Evolutionary conservation across 805 yeast genomes (phyloP).

Genomic region (Kodamaea fukazawae): DNA sequence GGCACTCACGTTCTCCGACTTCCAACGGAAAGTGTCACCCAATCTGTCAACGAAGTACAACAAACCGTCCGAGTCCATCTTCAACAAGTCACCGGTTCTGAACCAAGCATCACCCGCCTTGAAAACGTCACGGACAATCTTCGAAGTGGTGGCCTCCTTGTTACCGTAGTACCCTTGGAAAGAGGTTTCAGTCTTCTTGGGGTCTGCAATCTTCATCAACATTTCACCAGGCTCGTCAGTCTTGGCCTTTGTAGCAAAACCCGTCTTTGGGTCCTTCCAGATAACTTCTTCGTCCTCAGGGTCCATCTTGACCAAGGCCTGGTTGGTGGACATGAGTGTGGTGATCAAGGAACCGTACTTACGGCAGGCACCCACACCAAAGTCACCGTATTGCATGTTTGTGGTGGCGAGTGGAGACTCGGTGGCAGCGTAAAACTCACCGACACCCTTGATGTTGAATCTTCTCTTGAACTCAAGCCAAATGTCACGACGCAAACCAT

Average conservation of each 20-base stretch:
- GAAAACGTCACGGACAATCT: conserved; percentile 71
- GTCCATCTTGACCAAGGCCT: conserved; percentile 68
- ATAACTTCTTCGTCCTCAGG: conserved; percentile 73
- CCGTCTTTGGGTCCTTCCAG: conserved; percentile 63
- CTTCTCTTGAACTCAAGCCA: conserved; percentile 79
- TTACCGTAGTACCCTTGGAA: conserved; percentile 91
- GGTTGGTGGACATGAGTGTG: conserved; percentile 50
- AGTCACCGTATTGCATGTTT: conserved; percentile 70
- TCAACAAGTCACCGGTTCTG: conserved; percentile 81
- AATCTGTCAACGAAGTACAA: conserved; percentile 86
- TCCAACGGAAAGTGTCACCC: conserved; percentile 97
- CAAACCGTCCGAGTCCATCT: conserved; percentile 61
- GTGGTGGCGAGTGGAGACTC: conserved; percentile 90
- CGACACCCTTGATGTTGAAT: conserved; percentile 71
- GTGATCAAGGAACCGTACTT: conserved; percentile 66
- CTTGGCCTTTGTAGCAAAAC: conserved; percentile 55
- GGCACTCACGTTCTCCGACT: conserved; percentile 91
- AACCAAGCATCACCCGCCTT: conserved; percentile 88
- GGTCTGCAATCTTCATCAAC: conserved; percentile 67
- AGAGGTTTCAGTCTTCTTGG: conserved; percentile 63
- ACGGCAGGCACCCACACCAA: conserved; percentile 86
- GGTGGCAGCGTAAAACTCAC: conserved; percentile 92
- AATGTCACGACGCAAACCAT: conserved; percentile 85
- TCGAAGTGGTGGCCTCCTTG: conserved; percentile 72
- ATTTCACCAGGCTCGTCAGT: conserved; percentile 82